phyloP scores from a whole-genome alignment of 2,329 filamentous ascomycete species.

The Mycosphaerelloides madeirae region DNA sequence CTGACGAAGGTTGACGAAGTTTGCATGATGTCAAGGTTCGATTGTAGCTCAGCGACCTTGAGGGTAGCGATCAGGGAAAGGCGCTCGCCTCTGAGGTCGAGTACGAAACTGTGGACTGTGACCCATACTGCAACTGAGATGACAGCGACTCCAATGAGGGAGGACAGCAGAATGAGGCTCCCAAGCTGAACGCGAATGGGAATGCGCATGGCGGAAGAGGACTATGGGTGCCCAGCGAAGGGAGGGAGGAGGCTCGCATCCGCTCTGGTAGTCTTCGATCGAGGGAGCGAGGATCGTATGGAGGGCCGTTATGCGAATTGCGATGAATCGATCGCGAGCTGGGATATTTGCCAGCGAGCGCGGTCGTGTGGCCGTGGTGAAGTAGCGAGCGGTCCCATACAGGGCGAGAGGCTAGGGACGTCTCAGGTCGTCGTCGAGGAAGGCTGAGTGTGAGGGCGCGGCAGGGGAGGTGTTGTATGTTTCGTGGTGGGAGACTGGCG shows the following conservation, averaged over 20 bases:
- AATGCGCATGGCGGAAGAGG: conserved; percentile 64
- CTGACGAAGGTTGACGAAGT: conserved; percentile 68
- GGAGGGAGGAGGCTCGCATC: too few relatives aligned
- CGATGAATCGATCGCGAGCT: too few relatives aligned
- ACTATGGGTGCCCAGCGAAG: too few relatives aligned
- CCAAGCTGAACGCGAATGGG: conserved; percentile 84
- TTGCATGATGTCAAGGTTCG: conserved; percentile 73
- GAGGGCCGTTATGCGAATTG: too few relatives aligned
- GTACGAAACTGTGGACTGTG: conserved; percentile 59
- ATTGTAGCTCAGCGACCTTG: conserved; percentile 75
- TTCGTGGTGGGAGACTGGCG: too few relatives aligned
- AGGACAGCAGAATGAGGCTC: conserved; percentile 69
- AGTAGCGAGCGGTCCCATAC: neutral
- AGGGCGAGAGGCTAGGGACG: too few relatives aligned
- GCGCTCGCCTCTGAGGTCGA: conserved; percentile 50
- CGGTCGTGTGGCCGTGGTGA: neutral
- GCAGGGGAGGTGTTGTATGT: too few relatives aligned
- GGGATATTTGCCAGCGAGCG: neutral
- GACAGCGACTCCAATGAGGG: conserved; percentile 69
- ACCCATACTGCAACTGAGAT: conserved; percentile 70
- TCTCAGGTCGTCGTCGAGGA: too few relatives aligned
- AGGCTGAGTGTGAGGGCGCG: too few relatives aligned
- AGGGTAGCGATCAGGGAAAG: conserved; percentile 77
- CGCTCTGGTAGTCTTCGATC: too few relatives aligned
- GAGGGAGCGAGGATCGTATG: too few relatives aligned